Percentiles rank a stretch among this genome's conserved stretches.
Evolutionary conservation across 768 basidiomycete genomes (phyloP).

Genomic region (Boletus reticulatus): DNA sequence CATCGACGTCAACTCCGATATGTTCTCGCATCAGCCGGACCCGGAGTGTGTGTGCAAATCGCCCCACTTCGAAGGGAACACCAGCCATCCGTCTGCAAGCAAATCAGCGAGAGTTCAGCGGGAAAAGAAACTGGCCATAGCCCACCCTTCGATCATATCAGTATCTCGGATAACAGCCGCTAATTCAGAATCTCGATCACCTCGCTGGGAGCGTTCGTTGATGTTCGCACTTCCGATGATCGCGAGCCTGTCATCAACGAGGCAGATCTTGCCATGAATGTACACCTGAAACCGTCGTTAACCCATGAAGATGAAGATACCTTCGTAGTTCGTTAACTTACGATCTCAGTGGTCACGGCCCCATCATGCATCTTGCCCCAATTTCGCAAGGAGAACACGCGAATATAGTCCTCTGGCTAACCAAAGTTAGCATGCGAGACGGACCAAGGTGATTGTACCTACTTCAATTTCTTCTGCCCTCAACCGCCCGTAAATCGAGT

Average conservation of each 20-base stretch:
- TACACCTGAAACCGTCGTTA: constrained; percentile 57
- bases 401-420: constrained; percentile 93
- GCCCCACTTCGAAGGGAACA: constrained; percentile 90
- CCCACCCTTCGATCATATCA: constrained; percentile 91
- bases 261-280: constrained; percentile 70
- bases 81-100: constrained; percentile 83
- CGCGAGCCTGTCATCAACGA: constrained; percentile 92
- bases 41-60: constrained; percentile 93
- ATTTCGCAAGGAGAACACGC: constrained; percentile 85
- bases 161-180: constrained; percentile 93
- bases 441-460: constrained; percentile 7
- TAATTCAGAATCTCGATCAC: constrained; percentile 95
- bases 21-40: constrained; percentile 97
- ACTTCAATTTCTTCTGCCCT: constrained; percentile 88
- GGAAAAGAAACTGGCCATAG: constrained; percentile 3
- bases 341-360: constrained; percentile 85
- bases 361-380: constrained; percentile 92
- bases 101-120: background rate
- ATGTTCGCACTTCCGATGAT: constrained; percentile 98
- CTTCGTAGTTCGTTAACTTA: constrained; percentile 25
- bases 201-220: constrained; percentile 93
- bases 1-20: constrained; percentile 92
- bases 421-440: background rate
- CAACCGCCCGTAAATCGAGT: constrained; percentile 87
- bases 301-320: background rate